phyloP scores from a whole-genome alignment of 2,329 filamentous ascomycete species.

The Rugonectria rugulosa region DNA sequence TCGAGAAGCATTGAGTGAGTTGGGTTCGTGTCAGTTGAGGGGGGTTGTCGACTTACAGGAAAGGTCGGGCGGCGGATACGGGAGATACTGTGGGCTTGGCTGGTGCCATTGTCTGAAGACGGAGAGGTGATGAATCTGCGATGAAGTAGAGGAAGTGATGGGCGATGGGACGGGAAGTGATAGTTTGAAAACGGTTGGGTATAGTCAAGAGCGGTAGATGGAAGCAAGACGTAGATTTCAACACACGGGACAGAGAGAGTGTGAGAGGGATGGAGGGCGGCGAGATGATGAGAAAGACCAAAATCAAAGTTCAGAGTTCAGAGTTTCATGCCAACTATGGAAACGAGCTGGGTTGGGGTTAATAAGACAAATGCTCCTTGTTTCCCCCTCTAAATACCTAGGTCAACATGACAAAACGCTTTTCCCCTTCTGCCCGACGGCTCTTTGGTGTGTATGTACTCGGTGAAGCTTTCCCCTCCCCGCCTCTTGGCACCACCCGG shows the following conservation, averaged over 20 bases:
- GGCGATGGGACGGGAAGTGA: not conserved
- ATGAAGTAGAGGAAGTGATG: not conserved
- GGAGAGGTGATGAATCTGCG: too few species aligned
- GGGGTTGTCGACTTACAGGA: conserved; percentile 30
- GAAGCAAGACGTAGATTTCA: not conserved
- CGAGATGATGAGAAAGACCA: too few species aligned
- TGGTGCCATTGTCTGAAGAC: conserved; percentile 20
- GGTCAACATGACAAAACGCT: not conserved
- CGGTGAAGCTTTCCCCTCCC: conserved; percentile 10
- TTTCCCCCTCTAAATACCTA: not conserved
- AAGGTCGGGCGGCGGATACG: conserved; percentile 28
- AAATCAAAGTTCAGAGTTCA: too few species aligned
- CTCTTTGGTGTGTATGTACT: not conserved
- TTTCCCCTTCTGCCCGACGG: conserved; percentile 10
- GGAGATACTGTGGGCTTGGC: conserved; percentile 22
- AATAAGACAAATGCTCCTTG: not conserved
- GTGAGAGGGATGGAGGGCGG: not conserved
- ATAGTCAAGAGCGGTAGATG: not conserved
- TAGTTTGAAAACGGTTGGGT: not conserved
- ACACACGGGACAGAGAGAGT: not conserved
- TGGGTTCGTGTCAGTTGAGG: not conserved
- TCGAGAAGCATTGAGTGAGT: conserved; percentile 11
- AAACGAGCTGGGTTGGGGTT: conserved; percentile 5
- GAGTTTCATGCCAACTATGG: not conserved
- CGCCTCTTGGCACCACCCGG: too few species aligned